Conservation (phyloP, 306 rosid genomes). For the Amphicarpaea edgeworthii region DNA sequence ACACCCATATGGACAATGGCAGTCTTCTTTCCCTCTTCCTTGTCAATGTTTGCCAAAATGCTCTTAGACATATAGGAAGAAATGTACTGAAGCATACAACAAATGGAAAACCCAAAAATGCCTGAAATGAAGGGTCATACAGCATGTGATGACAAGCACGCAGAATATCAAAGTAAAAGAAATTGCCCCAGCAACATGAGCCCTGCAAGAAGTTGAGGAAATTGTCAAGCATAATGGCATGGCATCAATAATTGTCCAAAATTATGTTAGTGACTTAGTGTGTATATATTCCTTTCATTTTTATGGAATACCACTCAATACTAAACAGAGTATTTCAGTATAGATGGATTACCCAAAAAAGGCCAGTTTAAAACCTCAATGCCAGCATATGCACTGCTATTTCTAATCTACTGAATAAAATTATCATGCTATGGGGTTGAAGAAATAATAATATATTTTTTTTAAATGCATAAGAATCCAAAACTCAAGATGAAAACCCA, state of each 20-base stretch:
- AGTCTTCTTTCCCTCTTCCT: conserved; percentile 55
- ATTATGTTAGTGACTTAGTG: background rate
- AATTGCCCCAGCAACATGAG: conserved; percentile 52
- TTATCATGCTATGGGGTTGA: background rate
- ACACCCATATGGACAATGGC: conserved; percentile 52
- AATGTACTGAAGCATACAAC: conserved; percentile 38
- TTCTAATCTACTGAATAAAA: background rate
- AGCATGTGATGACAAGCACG: conserved; percentile 38
- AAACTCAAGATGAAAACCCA: conserved; percentile 14
- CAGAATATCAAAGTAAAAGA: conserved; percentile 39
- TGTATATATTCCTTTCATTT: conserved; percentile 17
- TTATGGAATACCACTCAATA: background rate
- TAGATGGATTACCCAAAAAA: conserved; percentile 13
- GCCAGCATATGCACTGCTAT: background rate
- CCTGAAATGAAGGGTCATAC: conserved; percentile 45
- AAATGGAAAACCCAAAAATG: conserved; percentile 47
- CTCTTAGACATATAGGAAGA: background rate
- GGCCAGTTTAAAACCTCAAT: conserved; percentile 7
- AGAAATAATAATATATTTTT: background rate
- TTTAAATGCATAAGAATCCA: background rate
- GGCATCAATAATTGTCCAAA: conserved; percentile 27
- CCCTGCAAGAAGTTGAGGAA: conserved; percentile 48
- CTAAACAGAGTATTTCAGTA: background rate
- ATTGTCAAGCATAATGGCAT: conserved; percentile 39
- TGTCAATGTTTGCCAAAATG: conserved; percentile 38